Evolutionary conservation across 495 filamentous ascomycete genomes (phyloP), one percentile per base, ranked within the genome.

Genomic region (Penicillium mononematosum): DNA sequence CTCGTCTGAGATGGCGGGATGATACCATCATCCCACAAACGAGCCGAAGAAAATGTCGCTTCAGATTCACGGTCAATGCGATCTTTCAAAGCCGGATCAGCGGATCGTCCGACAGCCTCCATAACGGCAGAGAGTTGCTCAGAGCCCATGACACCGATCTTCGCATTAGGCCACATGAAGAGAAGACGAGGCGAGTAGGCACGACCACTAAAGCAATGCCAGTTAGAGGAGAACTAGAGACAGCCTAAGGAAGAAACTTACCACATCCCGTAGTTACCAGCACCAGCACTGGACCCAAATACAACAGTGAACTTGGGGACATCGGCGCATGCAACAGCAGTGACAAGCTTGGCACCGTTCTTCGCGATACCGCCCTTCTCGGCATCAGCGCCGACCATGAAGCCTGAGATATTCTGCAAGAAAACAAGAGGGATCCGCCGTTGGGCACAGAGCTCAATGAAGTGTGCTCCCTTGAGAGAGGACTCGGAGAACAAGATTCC

Each of bases 281-380:
- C 85, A 46, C 85, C 85, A 27, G 85, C 83, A 71, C 87, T 92
- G 10, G 88, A 87, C 5, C 94, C 94, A 25, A 98, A 86, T 0
- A 98, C 90, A 5, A 98, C 88, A 1, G 94, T 98, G 65, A 98
- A 94, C 71, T 98, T 98, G 58, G 94, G 95, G 38, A 98, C 94
- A 58, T 96, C 87, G 10, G 92, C 91, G 69, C 92, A 97, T 5
- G 92, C 90, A 4, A 98, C 95, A 3, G 94, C 94, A 8, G 92
- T 98, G 8, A 98, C 94, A 17, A 98, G 81, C 77, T 98, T 98
- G 0, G 94, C 94, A 42, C 94, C 94, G 66, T 98, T 96, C 81
- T 98, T 98, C 29, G 94, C 94, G 62, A 98, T 98, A 7, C 94
- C 94, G 50, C 91, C 94, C 42, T 86, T 86, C 71, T 98, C 94